Conservation (phyloP, 1,284 basidiomycete genomes). For the Naganishia sp. region DNA sequence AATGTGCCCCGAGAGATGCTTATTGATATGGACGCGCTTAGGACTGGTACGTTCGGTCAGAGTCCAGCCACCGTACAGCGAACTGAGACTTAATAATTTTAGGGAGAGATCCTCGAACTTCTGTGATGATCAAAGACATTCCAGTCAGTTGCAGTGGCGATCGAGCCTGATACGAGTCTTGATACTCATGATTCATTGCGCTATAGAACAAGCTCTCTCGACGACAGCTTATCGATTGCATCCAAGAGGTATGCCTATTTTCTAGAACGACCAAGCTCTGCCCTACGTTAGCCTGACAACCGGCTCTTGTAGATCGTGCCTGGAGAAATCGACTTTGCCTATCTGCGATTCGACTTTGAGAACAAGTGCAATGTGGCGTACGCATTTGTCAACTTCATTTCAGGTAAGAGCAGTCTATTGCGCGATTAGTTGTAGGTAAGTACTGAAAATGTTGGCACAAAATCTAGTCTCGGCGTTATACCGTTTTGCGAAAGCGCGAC, state of each 20-base stretch:
- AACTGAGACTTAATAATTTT: background rate
- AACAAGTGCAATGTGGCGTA: slow-evolving; percentile 52
- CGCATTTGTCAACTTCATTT: slow-evolving; percentile 27
- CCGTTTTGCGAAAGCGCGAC: slow-evolving; percentile 44
- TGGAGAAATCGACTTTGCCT: slow-evolving; percentile 52
- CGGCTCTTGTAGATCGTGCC: slow-evolving; percentile 45
- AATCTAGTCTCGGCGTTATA: slow-evolving; percentile 40
- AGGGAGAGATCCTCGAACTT: slow-evolving; percentile 49
- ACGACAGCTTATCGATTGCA: slow-evolving; percentile 49
- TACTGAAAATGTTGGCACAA: too few species aligned
- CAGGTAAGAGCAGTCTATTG: background rate
- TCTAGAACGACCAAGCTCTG: background rate
- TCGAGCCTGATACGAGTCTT: background rate
- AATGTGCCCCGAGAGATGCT: slow-evolving; percentile 22
- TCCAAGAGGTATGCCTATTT: slow-evolving; percentile 42
- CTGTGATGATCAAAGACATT: slow-evolving; percentile 55
- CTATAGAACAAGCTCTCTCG: slow-evolving; percentile 52
- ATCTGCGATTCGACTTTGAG: slow-evolving; percentile 53
- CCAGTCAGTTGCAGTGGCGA: slow-evolving; percentile 40
- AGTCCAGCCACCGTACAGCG: background rate
- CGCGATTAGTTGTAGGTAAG: background rate
- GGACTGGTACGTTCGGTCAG: slow-evolving; percentile 2
- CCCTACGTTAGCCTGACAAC: background rate
- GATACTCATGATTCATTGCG: slow-evolving; percentile 3
- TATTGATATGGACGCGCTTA: slow-evolving; percentile 14